Base-by-base conservation (phyloP, 768 basidiomycete species). In the Boletus subcaerulescens region DNA sequence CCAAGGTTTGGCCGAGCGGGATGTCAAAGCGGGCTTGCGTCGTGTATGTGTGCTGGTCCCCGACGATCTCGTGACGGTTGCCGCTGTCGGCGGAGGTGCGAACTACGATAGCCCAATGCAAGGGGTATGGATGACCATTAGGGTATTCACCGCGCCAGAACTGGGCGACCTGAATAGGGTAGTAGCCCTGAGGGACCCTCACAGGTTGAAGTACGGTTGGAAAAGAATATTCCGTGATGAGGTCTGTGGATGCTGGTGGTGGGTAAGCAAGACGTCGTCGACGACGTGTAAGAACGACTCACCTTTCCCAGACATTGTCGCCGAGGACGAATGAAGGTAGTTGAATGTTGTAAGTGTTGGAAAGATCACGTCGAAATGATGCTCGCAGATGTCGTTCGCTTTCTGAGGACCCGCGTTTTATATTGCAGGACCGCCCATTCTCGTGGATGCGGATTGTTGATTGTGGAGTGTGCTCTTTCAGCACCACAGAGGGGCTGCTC, bases 41-140 rank as follows among this genome's bases (percentile, higher is more conserved):
- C 4, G 52, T n/a, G 44, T 52, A 70, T 0, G 64, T 69, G 42
- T 60, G 36, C 1, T 8, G 52, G 50, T 61, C 61, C 4, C 66
- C 68, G 0, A 60, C 50, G 36, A 69, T 42, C 36, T 71, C 62
- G 53, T 71, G 65, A 7, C 47, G 45, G 33, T 69, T 65, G 3
- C 69, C 69, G 0, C 45, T 56, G 0, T 4, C 14, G 0, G 54
- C 13, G 5, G 54, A 57, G 11, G 63, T 71, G 15, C 58, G 68
- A 50, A 71, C 32, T 45, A 62, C 11, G 60, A 69, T 62, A 13
- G 61, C 48, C 68, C 68, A 69, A 52, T 69, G 69, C 1, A 69
- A 42, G 9, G 57, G 67, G 5, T 41, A 33, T 9, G 63, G 65
- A 3, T 5, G 43, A 5, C 52, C 51, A 1, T 15, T 43, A 4